Percentiles rank a stretch among this genome's conserved stretches.
phyloP scores from a whole-genome alignment of 2,329 filamentous ascomycete species.

The Cladosporium sp. region DNA sequence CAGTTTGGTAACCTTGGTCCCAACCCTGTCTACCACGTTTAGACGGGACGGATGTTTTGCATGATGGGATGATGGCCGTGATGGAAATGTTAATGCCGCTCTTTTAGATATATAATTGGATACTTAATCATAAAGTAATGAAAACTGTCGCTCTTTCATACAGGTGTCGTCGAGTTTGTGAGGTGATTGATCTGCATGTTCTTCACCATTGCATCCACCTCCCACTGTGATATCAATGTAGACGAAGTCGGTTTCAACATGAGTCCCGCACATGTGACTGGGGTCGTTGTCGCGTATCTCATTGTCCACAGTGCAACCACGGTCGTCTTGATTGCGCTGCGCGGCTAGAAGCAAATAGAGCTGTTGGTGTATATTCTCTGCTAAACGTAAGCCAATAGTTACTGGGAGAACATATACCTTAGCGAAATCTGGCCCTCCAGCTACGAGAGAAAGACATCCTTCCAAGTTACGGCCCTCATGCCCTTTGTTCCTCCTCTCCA shows the following conservation, averaged over 20 bases:
- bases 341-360: neutral
- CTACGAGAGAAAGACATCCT: neutral
- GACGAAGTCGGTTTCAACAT: too few relatives aligned
- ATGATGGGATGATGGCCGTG: neutral
- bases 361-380: neutral
- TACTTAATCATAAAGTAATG: neutral
- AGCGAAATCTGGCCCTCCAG: neutral
- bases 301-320: neutral
- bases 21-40: constrained; percentile 21
- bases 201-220: neutral
- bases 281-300: neutral
- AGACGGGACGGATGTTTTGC: neutral
- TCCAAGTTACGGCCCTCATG: neutral
- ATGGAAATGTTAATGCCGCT: neutral
- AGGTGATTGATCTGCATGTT: too few relatives aligned
- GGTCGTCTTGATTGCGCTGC: neutral
- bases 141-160: neutral
- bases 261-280: neutral
- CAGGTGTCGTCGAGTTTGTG: neutral
- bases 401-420: too few relatives aligned
- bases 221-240: too few relatives aligned
- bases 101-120: neutral
- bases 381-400: neutral
- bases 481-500: neutral
- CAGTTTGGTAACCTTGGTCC: constrained; percentile 19